These are phyloP conservation scores for Tuber calosporum DNA, from an alignment of 495 filamentous ascomycete species.

Conservation along the genomic window DNA sequence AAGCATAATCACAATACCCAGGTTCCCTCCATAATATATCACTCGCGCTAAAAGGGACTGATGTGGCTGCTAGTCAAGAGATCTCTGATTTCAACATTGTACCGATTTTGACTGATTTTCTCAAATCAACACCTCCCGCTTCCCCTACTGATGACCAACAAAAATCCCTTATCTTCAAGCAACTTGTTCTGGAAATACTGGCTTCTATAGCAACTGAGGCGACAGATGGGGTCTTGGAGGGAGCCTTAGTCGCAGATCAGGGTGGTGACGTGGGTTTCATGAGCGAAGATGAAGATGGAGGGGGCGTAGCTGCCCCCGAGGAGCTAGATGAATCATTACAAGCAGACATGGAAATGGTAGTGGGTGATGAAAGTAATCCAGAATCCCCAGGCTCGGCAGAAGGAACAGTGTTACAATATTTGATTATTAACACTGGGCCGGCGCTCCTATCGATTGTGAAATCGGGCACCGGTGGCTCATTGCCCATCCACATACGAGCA, in stretches of 20 bases:
- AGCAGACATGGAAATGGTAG: constrained; percentile 53
- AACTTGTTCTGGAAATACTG: constrained; percentile 51
- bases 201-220: constrained; percentile 55
- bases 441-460: constrained; percentile 46
- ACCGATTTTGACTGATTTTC: constrained; percentile 27
- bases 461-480: constrained; percentile 17
- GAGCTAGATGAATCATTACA: constrained; percentile 41
- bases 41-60: constrained; percentile 27
- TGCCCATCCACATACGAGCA: constrained; percentile 45
- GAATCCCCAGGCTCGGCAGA: constrained; percentile 32
- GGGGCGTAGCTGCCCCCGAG: constrained; percentile 39
- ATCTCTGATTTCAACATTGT: constrained; percentile 38
- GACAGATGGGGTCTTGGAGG: constrained; percentile 42
- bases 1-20: constrained; percentile 10
- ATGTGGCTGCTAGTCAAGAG: constrained; percentile 6
- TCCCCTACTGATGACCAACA: constrained; percentile 19
- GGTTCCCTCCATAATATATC: constrained; percentile 38
- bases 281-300: constrained; percentile 39
- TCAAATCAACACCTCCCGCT: constrained; percentile 18
- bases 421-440: constrained; percentile 50
- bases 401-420: constrained; percentile 28
- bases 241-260: constrained; percentile 37
- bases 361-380: constrained; percentile 46
- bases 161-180: constrained; percentile 41
- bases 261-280: constrained; percentile 33